Conservation (phyloP, 2,329 filamentous ascomycete species). For the Neonectria ditissima region DNA sequence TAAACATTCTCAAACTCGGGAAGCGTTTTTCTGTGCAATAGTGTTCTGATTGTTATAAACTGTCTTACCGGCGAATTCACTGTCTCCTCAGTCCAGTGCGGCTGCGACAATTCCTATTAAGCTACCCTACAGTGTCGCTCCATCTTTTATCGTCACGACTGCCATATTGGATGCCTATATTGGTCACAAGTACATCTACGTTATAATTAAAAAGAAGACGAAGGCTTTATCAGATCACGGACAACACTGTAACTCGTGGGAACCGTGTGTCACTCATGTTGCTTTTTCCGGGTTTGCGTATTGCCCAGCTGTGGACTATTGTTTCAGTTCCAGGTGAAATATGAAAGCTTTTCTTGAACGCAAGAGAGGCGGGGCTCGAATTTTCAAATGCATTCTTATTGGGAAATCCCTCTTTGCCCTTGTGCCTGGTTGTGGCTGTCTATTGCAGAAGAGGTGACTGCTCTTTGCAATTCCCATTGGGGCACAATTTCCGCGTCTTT, state of each 20-base stretch:
- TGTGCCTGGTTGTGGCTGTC: too few relatives aligned
- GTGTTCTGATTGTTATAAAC: conserved; percentile 33
- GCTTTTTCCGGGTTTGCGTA: too few relatives aligned
- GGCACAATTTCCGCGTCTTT: too few relatives aligned
- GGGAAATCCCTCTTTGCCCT: too few relatives aligned
- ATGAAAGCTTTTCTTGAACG: too few relatives aligned
- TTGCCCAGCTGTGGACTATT: too few relatives aligned
- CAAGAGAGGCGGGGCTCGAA: too few relatives aligned
- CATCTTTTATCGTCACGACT: conserved; percentile 34
- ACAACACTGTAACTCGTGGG: conserved; percentile 37
- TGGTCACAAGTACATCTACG: conserved; percentile 38
- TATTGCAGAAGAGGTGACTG: too few relatives aligned
- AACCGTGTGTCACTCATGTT: conserved; percentile 33
- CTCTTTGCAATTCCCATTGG: too few relatives aligned
- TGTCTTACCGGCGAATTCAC: conserved; percentile 35
- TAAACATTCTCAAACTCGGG: conserved; percentile 26
- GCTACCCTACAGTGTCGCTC: conserved; percentile 39
- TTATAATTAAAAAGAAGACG: conserved; percentile 34
- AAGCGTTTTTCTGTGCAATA: conserved; percentile 33
- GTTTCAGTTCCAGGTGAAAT: too few relatives aligned
- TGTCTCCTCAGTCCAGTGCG: conserved; percentile 33
- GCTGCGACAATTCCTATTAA: conserved; percentile 33
- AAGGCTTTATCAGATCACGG: conserved; percentile 32
- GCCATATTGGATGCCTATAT: conserved; percentile 37
- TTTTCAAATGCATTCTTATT: too few relatives aligned